A percentile compares a stretch with the other conserved stretches of the same genome.
These are phyloP conservation scores for Carex myosuroides DNA, from an alignment of 176 grass and related monocot genomes.

Conservation along the genomic window DNA sequence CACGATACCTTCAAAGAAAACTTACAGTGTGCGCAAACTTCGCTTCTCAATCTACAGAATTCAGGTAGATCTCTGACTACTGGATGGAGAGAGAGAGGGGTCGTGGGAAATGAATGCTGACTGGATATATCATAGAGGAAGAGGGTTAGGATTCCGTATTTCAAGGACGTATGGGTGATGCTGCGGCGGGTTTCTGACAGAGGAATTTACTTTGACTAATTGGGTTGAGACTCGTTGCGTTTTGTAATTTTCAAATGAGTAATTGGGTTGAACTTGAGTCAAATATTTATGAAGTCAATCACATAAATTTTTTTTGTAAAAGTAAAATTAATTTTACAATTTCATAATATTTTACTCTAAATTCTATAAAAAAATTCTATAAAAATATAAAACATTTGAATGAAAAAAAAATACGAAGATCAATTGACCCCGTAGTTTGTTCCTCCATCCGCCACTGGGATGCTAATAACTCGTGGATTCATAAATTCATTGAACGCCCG, in stretches of 20 bases:
- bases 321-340: no score
- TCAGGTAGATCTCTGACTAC: background rate
- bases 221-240: background rate
- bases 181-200: background rate
- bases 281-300: no score
- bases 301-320: no score
- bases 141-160: background rate
- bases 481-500: background rate
- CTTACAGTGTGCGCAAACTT: background rate
- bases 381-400: no score
- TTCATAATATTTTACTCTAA: no score
- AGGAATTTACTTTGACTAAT: background rate
- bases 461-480: background rate
- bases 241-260: background rate
- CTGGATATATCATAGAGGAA: background rate
- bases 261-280: background rate
- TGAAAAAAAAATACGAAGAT: no score
- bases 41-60: background rate
- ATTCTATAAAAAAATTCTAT: no score
- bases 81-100: background rate
- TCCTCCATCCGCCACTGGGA: background rate
- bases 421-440: no score
- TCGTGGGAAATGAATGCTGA: background rate
- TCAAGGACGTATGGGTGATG: background rate
- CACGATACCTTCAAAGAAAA: background rate